Conservation (phyloP, 2,329 filamentous ascomycete species). For the Penicillium sp. region DNA sequence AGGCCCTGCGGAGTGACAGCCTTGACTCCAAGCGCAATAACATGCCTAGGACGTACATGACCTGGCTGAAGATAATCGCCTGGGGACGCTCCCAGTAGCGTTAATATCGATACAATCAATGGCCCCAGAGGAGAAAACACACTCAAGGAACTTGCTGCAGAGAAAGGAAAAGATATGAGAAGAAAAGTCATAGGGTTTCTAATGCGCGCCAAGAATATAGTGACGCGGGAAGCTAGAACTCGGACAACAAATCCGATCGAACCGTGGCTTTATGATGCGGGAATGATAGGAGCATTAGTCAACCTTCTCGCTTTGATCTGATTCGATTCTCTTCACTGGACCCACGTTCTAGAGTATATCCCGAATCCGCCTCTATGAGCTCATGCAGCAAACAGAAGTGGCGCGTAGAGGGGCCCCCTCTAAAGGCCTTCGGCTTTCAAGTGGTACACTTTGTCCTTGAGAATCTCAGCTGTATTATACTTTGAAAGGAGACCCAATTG, state of each 20-base stretch:
- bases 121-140: conserved; percentile 40
- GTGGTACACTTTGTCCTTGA: background rate
- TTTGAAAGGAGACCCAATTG: background rate
- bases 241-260: background rate
- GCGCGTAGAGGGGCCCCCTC: background rate
- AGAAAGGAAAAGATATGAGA: too few species aligned
- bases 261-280: background rate
- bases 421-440: background rate
- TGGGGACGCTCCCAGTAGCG: conserved; percentile 42
- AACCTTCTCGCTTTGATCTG: background rate
- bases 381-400: conserved; percentile 1
- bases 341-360: conserved; percentile 2
- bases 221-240: too few species aligned
- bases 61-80: conserved; percentile 37
- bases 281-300: background rate
- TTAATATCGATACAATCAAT: conserved; percentile 47
- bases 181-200: too few species aligned
- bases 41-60: conserved; percentile 13
- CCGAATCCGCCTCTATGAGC: conserved; percentile 5
- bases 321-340: background rate
- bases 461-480: background rate
- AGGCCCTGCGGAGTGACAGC: conserved; percentile 35
- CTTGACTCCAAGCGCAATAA: conserved; percentile 36
- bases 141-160: too few species aligned
- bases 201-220: too few species aligned